Evolutionary conservation across 306 rosid genomes (phyloP).

Genomic region (Dalbergia oliveri): DNA sequence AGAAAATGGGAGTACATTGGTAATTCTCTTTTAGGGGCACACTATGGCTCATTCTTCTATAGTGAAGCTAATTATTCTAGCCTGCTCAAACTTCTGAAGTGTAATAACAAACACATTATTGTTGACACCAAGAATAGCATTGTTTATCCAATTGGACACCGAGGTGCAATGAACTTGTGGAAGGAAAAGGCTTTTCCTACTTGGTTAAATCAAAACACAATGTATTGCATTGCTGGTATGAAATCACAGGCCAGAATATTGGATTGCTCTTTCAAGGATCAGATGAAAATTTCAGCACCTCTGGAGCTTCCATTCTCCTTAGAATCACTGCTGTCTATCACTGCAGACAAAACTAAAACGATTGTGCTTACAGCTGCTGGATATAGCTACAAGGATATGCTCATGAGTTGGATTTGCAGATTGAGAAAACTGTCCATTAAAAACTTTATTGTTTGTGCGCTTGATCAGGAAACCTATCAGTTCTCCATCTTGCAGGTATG

Average conservation of each 20-base stretch:
- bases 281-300: constrained; percentile 47
- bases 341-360: constrained; percentile 77
- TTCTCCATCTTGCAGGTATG: constrained; percentile 85
- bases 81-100: constrained; percentile 65
- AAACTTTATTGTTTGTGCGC: constrained; percentile 78
- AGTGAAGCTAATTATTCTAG: constrained; percentile 60
- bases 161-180: constrained; percentile 43
- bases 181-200: constrained; percentile 52
- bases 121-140: constrained; percentile 51
- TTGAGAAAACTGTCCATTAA: constrained; percentile 62
- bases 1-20: constrained; percentile 84
- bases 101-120: constrained; percentile 60
- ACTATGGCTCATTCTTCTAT: constrained; percentile 76
- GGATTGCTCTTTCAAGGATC: constrained; percentile 60
- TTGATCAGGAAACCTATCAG: constrained; percentile 79
- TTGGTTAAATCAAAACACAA: constrained; percentile 58
- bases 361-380: constrained; percentile 82
- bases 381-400: constrained; percentile 93
- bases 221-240: constrained; percentile 53
- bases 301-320: constrained; percentile 78
- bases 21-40: constrained; percentile 65
- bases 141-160: constrained; percentile 49
- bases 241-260: constrained; percentile 47
- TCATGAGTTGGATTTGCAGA: constrained; percentile 98
- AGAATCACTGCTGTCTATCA: constrained; percentile 70